Evolutionary conservation across 805 yeast species (phyloP).

Genomic region (Teunomyces aglyptinius): DNA sequence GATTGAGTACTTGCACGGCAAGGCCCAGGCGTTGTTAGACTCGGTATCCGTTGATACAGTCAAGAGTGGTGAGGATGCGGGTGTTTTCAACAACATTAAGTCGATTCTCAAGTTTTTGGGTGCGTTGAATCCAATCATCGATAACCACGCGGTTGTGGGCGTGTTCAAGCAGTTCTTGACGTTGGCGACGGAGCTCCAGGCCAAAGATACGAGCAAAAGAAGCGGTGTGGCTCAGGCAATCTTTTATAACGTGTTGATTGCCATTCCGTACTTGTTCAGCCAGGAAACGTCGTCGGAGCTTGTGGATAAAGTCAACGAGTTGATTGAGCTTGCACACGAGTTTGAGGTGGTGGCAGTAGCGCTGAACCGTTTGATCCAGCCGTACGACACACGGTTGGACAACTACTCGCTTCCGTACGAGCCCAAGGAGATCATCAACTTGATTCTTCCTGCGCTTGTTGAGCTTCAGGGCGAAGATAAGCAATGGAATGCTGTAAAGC

Average conservation of each 20-base stretch:
- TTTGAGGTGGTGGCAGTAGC: slow-evolving; percentile 30
- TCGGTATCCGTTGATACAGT: slow-evolving; percentile 16
- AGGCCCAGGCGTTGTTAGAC: slow-evolving; percentile 56
- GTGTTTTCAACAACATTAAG: slow-evolving; percentile 71
- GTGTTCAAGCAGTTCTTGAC: slow-evolving; percentile 55
- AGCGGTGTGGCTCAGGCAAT: slow-evolving; percentile 66
- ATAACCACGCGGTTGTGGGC: slow-evolving; percentile 35
- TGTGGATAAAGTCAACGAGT: slow-evolving; percentile 38
- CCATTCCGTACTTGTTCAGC: slow-evolving; percentile 63
- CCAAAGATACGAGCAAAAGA: slow-evolving; percentile 31
- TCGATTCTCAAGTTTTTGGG: slow-evolving; percentile 69
- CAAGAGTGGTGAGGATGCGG: slow-evolving; percentile 40
- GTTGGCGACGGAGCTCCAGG: slow-evolving; percentile 57
- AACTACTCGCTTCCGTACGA: slow-evolving; percentile 47
- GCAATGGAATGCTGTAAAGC: slow-evolving; percentile 36
- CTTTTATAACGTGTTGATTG: slow-evolving; percentile 56
- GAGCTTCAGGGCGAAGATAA: slow-evolving; percentile 34
- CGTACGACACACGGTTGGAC: slow-evolving; percentile 34
- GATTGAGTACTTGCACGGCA: slow-evolving; percentile 64
- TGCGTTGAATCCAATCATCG: slow-evolving; percentile 61
- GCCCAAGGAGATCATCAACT: slow-evolving; percentile 46
- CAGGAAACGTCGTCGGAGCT: slow-evolving; percentile 34
- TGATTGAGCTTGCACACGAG: slow-evolving; percentile 45
- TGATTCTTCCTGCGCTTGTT: slow-evolving; percentile 50
- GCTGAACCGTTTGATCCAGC: slow-evolving; percentile 27